Conservation (phyloP, 2,329 filamentous ascomycete genomes). For the Aspergillus versicolor region DNA sequence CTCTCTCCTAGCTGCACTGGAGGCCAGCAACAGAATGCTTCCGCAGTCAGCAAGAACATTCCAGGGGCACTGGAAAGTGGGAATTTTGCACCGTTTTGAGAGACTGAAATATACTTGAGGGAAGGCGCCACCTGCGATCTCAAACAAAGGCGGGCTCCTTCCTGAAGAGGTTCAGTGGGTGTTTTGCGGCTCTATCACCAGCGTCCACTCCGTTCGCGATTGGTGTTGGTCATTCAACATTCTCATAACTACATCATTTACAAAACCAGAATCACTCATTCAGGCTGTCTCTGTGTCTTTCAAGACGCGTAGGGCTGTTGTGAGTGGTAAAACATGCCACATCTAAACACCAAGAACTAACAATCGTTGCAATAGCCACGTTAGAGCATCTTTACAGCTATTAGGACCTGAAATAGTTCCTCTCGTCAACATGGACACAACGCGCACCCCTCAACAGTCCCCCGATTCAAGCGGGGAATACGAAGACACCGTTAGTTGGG, state of each 20-base stretch:
- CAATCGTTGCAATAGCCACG: neutral
- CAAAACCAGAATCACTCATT: neutral
- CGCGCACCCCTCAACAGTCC: neutral
- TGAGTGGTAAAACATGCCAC: neutral
- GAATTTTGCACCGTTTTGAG: conserved; percentile 50
- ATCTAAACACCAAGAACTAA: neutral
- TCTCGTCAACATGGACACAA: conserved; percentile 2
- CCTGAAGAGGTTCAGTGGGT: neutral
- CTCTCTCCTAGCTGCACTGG: conserved; percentile 38
- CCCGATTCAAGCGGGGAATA: conserved; percentile 2
- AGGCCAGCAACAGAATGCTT: conserved; percentile 44
- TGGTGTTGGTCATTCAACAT: neutral
- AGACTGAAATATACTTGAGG: conserved; percentile 18
- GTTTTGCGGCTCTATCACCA: neutral
- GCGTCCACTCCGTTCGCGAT: neutral
- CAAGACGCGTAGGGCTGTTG: neutral
- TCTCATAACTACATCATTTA: neutral
- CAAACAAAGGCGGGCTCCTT: neutral
- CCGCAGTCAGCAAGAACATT: conserved; percentile 52
- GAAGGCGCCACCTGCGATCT: neutral
- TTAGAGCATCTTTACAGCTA: neutral
- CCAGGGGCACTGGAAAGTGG: conserved; percentile 54
- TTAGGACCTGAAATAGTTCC: neutral
- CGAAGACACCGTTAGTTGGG: conserved; percentile 15
- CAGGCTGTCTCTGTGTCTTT: neutral